Evolutionary conservation across 2,329 filamentous ascomycete genomes (phyloP).

Genomic region (Diaporthe sp.): DNA sequence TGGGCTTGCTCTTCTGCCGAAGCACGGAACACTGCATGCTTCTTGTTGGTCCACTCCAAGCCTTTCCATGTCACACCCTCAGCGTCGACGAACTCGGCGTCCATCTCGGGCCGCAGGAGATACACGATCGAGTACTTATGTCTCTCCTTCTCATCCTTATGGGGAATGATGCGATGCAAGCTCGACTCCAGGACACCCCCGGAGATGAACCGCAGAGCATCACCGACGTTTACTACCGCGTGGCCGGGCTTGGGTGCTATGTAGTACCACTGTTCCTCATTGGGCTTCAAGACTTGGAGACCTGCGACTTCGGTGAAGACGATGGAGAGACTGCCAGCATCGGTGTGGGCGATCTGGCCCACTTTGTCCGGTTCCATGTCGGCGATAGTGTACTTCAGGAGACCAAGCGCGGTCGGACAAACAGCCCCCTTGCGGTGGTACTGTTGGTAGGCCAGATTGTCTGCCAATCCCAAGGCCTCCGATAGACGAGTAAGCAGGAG

Average conservation of each 20-base stretch:
- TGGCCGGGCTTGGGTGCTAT: conserved; percentile 22
- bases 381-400: conserved; percentile 20
- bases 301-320: conserved; percentile 16
- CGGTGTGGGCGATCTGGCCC: conserved; percentile 19
- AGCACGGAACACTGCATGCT: conserved; percentile 20
- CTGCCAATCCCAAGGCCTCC: background rate
- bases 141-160: conserved; percentile 16
- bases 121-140: conserved; percentile 25
- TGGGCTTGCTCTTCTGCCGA: conserved; percentile 6
- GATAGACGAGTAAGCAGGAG: conserved; percentile 17
- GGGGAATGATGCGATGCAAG: conserved; percentile 13
- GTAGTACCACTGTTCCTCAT: conserved; percentile 29
- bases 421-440: conserved; percentile 9
- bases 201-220: conserved; percentile 2
- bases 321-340: conserved; percentile 18
- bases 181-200: conserved; percentile 12
- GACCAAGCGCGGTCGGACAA: background rate
- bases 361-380: conserved; percentile 20
- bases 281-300: conserved; percentile 13
- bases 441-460: conserved; percentile 9
- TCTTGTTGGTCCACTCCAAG: conserved; percentile 25
- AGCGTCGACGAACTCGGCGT: conserved; percentile 9
- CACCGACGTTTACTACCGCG: conserved; percentile 6
- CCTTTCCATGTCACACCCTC: conserved; percentile 14
- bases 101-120: conserved; percentile 6